Evolutionary conservation across 1,284 basidiomycete genomes (phyloP), one percentile per base, ranked within the genome.

Genomic region (Fomitopsis pinicola): DNA sequence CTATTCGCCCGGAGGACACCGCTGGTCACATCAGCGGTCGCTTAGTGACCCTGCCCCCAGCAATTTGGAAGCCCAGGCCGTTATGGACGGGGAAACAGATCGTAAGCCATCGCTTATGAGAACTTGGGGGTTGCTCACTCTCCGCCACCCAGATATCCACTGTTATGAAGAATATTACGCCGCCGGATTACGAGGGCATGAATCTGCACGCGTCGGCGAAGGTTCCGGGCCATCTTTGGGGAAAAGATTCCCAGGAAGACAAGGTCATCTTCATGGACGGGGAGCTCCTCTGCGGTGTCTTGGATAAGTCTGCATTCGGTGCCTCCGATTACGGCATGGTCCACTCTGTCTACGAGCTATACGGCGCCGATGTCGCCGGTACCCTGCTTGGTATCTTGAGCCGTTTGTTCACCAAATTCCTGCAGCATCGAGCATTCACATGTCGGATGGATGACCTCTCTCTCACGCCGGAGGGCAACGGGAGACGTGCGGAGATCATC

Each of bases 71-170:
- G 75, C 97, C 97, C 1, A 80, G 77, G 67, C 88, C 94, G 0
- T 77, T 97, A 60, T 99, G 97, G 97, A 98, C 97, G 0, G 97
- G 97, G 59, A 99, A 99, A 76, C 97, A 99, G 77, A 87, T 99
- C 63, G 95, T 97, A 71, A 76, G 88, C 77, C 35, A 19, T 56
- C 44, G 60, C 4, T 15, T 28, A 58, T 54, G 44, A 10, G 5
- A 42, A 50, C 36, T 48, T 57, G 55, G 28, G 22, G 58, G 52
- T 64, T 12, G 63, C 54, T 33, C 60, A 58, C 42, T 40, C 8
- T 10, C 56, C 44, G 17, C 15, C 28, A 5, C 35, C 14, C 65
- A 96, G 94, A 92, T 98, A 62, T 96, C 95, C 0, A 98, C 96
- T 1, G 83, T 98, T 42, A 76, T 98, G 62, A 84, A 87, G 71